Conservation (phyloP, 352 stramenopile genomes). For the Plasmopara muralis region DNA sequence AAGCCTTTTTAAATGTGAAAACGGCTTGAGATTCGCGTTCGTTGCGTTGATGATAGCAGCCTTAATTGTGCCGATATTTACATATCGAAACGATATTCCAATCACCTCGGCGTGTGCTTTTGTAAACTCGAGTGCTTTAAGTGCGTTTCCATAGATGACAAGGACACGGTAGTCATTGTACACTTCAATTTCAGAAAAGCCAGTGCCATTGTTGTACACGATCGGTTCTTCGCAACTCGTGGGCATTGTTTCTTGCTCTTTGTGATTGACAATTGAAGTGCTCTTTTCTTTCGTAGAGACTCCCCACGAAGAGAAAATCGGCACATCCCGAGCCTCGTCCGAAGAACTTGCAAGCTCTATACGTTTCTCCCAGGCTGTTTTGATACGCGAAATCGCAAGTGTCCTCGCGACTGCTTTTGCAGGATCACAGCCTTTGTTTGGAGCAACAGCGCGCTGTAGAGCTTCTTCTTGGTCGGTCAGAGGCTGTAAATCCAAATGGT, state of each 20-base stretch:
- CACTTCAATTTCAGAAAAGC: conserved; percentile 70
- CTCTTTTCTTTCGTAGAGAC: conserved; percentile 3
- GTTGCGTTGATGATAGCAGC: too few relatives aligned
- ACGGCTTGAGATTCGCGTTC: too few relatives aligned
- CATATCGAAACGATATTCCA: too few relatives aligned
- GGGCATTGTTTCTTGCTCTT: conserved; percentile 35
- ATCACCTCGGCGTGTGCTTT: too few relatives aligned
- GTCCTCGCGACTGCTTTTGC: conserved; percentile 36
- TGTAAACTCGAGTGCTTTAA: too few relatives aligned
- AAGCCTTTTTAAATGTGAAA: too few relatives aligned
- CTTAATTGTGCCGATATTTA: too few relatives aligned
- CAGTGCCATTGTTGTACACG: conserved; percentile 42
- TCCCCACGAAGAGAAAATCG: conserved; percentile 6
- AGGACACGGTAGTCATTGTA: conserved; percentile 61
- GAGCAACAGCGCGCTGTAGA: conserved; percentile 17
- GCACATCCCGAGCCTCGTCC: conserved; percentile 14
- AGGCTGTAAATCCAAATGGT: conserved; percentile 79
- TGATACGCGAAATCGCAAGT: conserved; percentile 42
- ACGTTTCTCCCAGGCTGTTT: conserved; percentile 29
- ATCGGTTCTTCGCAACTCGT: conserved; percentile 41
- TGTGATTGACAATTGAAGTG: conserved; percentile 4
- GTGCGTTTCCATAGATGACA: conserved; percentile 55
- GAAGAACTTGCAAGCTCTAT: conserved; percentile 5
- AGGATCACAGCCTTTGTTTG: conserved; percentile 37
- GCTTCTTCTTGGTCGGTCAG: conserved; percentile 69